Conservation (phyloP, 1,284 basidiomycete genomes). For the Fomitiporia mediterranea region DNA sequence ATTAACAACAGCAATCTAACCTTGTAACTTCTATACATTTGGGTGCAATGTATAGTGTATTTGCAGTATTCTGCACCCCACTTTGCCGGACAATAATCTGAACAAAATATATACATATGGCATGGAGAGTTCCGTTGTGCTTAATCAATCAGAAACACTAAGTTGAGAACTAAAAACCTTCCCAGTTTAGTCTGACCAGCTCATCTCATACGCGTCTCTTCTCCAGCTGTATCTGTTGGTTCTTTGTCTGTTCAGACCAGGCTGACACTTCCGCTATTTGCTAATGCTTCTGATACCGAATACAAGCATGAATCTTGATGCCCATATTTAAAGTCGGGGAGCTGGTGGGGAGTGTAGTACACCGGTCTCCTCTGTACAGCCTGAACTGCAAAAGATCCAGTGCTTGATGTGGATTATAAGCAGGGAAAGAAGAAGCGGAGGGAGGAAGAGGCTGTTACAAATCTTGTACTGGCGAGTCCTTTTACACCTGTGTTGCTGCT, state of each 20-base stretch:
- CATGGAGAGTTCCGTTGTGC: no score
- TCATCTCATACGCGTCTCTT: background rate
- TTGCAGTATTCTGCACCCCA: no score
- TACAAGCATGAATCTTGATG: background rate
- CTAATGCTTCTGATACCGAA: background rate
- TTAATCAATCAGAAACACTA: no score
- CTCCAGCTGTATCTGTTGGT: slow-evolving; percentile 3
- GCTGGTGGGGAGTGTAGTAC: background rate
- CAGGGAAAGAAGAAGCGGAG: slow-evolving; percentile 41
- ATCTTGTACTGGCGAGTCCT: slow-evolving; percentile 18
- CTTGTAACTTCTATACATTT: no score
- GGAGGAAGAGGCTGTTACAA: slow-evolving; percentile 33
- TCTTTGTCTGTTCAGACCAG: slow-evolving; percentile 4
- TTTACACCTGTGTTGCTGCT: background rate
- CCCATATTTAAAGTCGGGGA: background rate
- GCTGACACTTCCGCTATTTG: background rate
- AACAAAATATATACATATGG: no score
- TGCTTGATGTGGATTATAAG: slow-evolving; percentile 33
- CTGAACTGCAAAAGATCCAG: slow-evolving; percentile 6
- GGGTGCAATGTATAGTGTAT: no score
- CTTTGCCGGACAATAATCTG: no score
- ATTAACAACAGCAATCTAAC: no score
- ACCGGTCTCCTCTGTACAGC: background rate
- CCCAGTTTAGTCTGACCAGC: no score
- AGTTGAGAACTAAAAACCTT: no score